A percentile compares a stretch with the other conserved stretches of the same genome.
phyloP scores from a whole-genome alignment of 2,329 filamentous ascomycete genomes.

The Penicillium concentricum region DNA sequence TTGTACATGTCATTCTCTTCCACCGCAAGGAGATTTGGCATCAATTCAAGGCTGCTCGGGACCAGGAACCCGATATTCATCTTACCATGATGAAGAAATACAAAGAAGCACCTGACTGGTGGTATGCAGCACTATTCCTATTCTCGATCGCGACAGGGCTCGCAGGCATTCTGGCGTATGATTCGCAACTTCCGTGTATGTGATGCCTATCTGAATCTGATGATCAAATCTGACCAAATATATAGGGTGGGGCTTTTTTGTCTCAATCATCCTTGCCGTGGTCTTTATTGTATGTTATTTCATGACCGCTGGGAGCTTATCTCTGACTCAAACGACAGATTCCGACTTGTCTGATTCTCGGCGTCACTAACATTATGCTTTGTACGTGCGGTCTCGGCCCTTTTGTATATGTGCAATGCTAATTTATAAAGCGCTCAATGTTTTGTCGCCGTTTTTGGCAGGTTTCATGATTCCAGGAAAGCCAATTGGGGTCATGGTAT shows the following conservation, averaged over 20 bases:
- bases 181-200: constrained; percentile 22
- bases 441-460: constrained; percentile 25
- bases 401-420: background rate
- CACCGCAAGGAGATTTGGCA: constrained; percentile 35
- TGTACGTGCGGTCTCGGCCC: constrained; percentile 6
- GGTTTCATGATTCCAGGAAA: constrained; percentile 28
- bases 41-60: constrained; percentile 27
- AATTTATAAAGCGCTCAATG: constrained; percentile 21
- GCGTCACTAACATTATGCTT: constrained; percentile 21
- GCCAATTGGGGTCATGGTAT: constrained; percentile 27
- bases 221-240: constrained; percentile 1
- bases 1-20: constrained; percentile 34
- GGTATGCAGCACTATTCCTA: constrained; percentile 49
- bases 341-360: constrained; percentile 26
- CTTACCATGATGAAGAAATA: constrained; percentile 65
- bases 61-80: constrained; percentile 54
- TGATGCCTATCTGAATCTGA: background rate
- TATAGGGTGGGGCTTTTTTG: constrained; percentile 24
- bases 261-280: constrained; percentile 19
- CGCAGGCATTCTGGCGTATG: constrained; percentile 22
- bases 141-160: constrained; percentile 35
- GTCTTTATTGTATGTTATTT: constrained; percentile 19
- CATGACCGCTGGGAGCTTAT: background rate
- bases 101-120: constrained; percentile 48
- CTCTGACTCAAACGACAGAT: constrained; percentile 13